Conservation (phyloP, 176 grass and related monocot species). For the Paspalum vaginatum region DNA sequence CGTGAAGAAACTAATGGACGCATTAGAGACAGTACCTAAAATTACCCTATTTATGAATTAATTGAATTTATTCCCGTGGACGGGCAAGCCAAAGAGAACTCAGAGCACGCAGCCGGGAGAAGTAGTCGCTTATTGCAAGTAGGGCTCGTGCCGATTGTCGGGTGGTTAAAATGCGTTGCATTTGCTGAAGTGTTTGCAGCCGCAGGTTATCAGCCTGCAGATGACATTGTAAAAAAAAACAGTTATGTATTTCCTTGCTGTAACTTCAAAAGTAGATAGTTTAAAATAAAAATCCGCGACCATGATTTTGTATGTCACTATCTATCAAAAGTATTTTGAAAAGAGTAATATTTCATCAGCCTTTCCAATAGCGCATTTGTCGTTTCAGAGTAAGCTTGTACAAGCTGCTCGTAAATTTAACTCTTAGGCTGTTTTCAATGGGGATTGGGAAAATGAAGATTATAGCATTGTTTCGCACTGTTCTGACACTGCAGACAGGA, state of each 20-base stretch:
- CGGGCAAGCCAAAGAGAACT: conserved; percentile 94
- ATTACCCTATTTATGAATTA: conserved; percentile 45
- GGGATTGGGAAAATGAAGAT: too few relatives aligned
- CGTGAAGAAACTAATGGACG: conserved; percentile 38
- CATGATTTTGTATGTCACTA: neutral
- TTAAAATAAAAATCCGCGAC: neutral
- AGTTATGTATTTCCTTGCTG: conserved; percentile 1
- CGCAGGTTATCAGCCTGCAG: conserved; percentile 91
- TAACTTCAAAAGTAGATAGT: neutral
- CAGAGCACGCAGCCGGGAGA: conserved; percentile 74
- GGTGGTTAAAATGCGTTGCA: conserved; percentile 87
- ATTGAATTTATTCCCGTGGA: conserved; percentile 70
- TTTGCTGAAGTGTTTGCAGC: conserved; percentile 88
- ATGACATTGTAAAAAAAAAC: conserved; percentile 33
- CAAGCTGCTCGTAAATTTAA: conserved; percentile 9
- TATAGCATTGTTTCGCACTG: too few relatives aligned
- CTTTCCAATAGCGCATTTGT: neutral
- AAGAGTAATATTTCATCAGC: neutral
- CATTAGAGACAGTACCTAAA: conserved; percentile 30
- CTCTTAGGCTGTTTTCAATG: too few relatives aligned
- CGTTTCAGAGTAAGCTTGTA: conserved; percentile 1
- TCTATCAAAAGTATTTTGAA: conserved; percentile 5
- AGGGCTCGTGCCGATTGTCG: conserved; percentile 87
- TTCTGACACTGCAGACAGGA: too few relatives aligned
- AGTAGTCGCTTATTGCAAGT: conserved; percentile 90